Evolutionary conservation across 805 yeast species (phyloP).

Genomic region (Metschnikowia reukaufii): DNA sequence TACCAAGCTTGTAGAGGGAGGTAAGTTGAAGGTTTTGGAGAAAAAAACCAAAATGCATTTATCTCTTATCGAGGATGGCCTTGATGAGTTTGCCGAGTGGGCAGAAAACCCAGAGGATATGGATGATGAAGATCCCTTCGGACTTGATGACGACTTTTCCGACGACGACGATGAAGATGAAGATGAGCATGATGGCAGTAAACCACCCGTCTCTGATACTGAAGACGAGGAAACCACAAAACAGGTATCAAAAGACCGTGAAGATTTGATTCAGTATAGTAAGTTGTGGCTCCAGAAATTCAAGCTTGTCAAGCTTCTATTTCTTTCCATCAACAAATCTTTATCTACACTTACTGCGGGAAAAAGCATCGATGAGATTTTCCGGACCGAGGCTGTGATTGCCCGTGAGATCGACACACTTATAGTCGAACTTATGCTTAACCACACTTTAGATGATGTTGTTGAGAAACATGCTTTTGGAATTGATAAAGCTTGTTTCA

Average conservation of each 20-base stretch:
- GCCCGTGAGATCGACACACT: constrained; percentile 56
- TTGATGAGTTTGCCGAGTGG: constrained; percentile 72
- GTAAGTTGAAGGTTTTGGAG: constrained; percentile 55
- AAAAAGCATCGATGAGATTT: constrained; percentile 46
- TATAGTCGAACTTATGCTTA: constrained; percentile 56
- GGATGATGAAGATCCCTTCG: constrained; percentile 55
- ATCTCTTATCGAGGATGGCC: constrained; percentile 55
- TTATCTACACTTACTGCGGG: constrained; percentile 49
- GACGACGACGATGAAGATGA: constrained; percentile 38
- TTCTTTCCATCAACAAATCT: constrained; percentile 59
- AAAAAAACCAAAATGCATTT: constrained; percentile 45
- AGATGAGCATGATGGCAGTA: constrained; percentile 27
- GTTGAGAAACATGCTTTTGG: constrained; percentile 24
- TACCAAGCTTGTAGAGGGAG: constrained; percentile 41
- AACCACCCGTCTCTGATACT: constrained; percentile 21
- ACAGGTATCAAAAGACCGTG: constrained; percentile 10
- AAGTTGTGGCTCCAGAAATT: constrained; percentile 52
- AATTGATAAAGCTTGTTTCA: constrained; percentile 28
- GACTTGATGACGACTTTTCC: constrained; percentile 29
- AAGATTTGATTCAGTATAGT: constrained; percentile 41
- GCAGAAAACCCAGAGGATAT: constrained; percentile 54
- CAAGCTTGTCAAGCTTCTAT: constrained; percentile 55
- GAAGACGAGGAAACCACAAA: constrained; percentile 21
- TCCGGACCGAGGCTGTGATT: constrained; percentile 41
- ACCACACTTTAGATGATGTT: constrained; percentile 41